These are phyloP conservation scores for Gaeumannomyces tritici DNA, from an alignment of 2,329 filamentous ascomycete genomes.

Conservation along the genomic window DNA sequence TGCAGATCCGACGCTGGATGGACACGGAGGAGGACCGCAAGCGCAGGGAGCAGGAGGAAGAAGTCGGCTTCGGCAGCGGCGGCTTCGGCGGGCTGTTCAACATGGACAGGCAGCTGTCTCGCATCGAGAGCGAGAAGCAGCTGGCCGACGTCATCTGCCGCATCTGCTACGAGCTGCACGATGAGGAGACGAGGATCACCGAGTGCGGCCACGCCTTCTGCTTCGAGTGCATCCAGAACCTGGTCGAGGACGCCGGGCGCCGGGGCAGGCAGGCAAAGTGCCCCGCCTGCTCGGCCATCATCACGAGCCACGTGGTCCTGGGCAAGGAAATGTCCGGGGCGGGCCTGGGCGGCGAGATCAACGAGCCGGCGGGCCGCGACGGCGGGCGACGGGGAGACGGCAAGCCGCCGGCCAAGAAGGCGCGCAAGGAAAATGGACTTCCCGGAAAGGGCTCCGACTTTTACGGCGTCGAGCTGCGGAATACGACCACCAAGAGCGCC, in stretches of 20 bases:
- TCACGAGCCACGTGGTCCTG: neutral
- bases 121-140: conserved; percentile 3
- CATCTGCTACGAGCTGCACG: conserved; percentile 1
- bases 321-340: neutral
- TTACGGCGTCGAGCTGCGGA: conserved; percentile 7
- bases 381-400: too few relatives aligned
- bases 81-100: conserved; percentile 3
- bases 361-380: too few relatives aligned
- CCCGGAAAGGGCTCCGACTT: conserved; percentile 14
- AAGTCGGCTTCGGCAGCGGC: neutral
- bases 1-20: conserved; percentile 8
- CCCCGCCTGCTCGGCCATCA: neutral
- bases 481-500: conserved; percentile 3
- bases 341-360: neutral
- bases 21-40: conserved; percentile 1
- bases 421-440: neutral
- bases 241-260: neutral
- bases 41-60: neutral
- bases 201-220: conserved; percentile 24
- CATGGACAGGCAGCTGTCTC: conserved; percentile 1
- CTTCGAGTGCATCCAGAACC: conserved; percentile 9
- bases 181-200: neutral
- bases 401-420: neutral
- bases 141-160: conserved; percentile 2
- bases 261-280: neutral